These are phyloP conservation scores for Diddensiella caesifluorescens DNA, from an alignment of 805 yeast species.

Conservation along the genomic window DNA sequence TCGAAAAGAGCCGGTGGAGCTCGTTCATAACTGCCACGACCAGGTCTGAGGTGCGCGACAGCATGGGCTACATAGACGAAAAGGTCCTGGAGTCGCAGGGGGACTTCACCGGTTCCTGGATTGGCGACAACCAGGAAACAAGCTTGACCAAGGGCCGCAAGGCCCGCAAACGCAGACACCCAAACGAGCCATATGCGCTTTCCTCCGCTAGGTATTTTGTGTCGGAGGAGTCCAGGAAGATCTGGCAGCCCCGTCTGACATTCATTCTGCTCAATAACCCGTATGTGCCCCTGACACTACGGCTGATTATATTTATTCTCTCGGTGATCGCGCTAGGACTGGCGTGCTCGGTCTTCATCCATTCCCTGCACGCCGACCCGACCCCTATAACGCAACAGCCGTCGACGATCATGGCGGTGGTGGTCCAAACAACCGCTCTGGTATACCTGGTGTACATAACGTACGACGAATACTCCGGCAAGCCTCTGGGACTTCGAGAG, in stretches of 20 bases:
- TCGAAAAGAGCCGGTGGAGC: constrained; percentile 16
- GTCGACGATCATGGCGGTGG: constrained; percentile 87
- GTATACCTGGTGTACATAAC: constrained; percentile 76
- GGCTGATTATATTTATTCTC: constrained; percentile 54
- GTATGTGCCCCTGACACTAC: constrained; percentile 69
- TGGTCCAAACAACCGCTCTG: constrained; percentile 74
- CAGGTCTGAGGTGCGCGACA: constrained; percentile 10
- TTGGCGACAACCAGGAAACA: constrained; percentile 9
- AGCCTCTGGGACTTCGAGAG: constrained; percentile 84
- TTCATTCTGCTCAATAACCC: constrained; percentile 67
- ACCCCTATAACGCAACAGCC: constrained; percentile 62
- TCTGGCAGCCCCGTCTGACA: constrained; percentile 53
- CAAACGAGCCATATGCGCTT: constrained; percentile 11
- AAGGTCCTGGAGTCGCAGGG: constrained; percentile 17
- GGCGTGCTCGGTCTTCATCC: constrained; percentile 47
- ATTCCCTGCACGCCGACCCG: constrained; percentile 31
- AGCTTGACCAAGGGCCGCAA: constrained; percentile 1
- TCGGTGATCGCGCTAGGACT: constrained; percentile 66
- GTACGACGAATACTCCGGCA: constrained; percentile 85
- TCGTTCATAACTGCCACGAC: constrained; percentile 17
- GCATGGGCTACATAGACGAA: constrained; percentile 16
- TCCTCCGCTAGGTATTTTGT: constrained; percentile 24
- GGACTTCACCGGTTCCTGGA: constrained; percentile 19
- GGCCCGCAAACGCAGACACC: constrained; percentile 2
- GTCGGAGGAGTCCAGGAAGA: constrained; percentile 23